Percentiles rank a stretch among this genome's conserved stretches.
Evolutionary conservation across 2,329 filamentous ascomycete species (phyloP).

Genomic region (Pseudocercospora pini-densiflorae): DNA sequence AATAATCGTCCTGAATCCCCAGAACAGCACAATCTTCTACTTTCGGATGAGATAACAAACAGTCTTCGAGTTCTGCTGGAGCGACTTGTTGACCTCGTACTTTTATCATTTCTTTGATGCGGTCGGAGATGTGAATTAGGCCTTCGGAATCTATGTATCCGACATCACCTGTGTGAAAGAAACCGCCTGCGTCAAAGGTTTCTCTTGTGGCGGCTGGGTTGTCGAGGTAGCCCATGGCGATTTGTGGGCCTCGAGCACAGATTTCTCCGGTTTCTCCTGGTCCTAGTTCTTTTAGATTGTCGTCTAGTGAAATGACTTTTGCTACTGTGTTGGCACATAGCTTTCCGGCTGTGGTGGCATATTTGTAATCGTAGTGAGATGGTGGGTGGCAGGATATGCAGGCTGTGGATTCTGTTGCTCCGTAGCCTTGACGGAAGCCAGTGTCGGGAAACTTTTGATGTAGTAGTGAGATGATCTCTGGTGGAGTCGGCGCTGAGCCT

Average conservation of each 20-base stretch:
- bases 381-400: slow-evolving; percentile 67
- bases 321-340: slow-evolving; percentile 63
- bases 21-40: slow-evolving; percentile 64
- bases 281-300: slow-evolving; percentile 51
- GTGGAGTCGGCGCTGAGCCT: slow-evolving; percentile 62
- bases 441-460: slow-evolving; percentile 61
- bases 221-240: slow-evolving; percentile 44
- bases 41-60: slow-evolving; percentile 60
- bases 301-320: slow-evolving; percentile 62
- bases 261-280: slow-evolving; percentile 57
- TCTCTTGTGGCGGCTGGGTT: slow-evolving; percentile 42
- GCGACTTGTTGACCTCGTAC: slow-evolving; percentile 67
- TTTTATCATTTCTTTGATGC: slow-evolving; percentile 72
- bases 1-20: slow-evolving; percentile 58
- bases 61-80: slow-evolving; percentile 67
- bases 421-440: slow-evolving; percentile 69
- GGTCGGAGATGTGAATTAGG: slow-evolving; percentile 62
- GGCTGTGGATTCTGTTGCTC: slow-evolving; percentile 69
- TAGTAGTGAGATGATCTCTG: slow-evolving; percentile 61
- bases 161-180: slow-evolving; percentile 63
- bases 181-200: slow-evolving; percentile 55
- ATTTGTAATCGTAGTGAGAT: slow-evolving; percentile 60
- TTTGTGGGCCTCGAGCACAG: slow-evolving; percentile 41
- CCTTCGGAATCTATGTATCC: slow-evolving; percentile 61
- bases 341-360: slow-evolving; percentile 60